Conservation (phyloP, 805 yeast species). For the Jamesozyma piceae region DNA sequence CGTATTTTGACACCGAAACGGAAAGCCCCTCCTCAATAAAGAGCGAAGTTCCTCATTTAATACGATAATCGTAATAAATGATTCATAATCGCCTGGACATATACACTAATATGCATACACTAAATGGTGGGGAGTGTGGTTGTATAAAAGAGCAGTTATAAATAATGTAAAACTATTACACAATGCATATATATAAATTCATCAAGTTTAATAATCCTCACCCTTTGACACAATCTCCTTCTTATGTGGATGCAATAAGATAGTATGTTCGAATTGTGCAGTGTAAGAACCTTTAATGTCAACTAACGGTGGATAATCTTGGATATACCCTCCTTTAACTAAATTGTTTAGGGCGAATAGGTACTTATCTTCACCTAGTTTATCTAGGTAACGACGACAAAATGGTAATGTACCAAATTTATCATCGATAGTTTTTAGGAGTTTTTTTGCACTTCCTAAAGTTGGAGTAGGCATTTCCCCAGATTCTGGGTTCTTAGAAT, state of each 20-base stretch:
- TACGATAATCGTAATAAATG: background rate
- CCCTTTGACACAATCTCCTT: constrained; percentile 95
- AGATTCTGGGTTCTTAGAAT: constrained; percentile 45
- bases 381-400: constrained; percentile 90
- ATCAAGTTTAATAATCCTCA: constrained; percentile 61
- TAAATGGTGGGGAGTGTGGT: background rate
- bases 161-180: background rate
- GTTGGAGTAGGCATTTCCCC: constrained; percentile 36
- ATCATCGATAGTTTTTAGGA: constrained; percentile 60
- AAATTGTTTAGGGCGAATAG: constrained; percentile 75
- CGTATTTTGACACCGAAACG: background rate
- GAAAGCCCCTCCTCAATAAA: background rate
- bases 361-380: constrained; percentile 86
- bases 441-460: constrained; percentile 57
- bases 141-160: background rate
- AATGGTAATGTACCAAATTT: constrained; percentile 93
- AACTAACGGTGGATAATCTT: constrained; percentile 87
- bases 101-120: background rate
- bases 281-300: constrained; percentile 82
- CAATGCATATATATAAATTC: background rate
- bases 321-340: constrained; percentile 78
- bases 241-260: constrained; percentile 77
- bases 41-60: background rate
- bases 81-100: too few species aligned
- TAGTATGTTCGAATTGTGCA: constrained; percentile 94